Conservation (phyloP, 2,329 filamentous ascomycete genomes). For the Cladosporium velox region DNA sequence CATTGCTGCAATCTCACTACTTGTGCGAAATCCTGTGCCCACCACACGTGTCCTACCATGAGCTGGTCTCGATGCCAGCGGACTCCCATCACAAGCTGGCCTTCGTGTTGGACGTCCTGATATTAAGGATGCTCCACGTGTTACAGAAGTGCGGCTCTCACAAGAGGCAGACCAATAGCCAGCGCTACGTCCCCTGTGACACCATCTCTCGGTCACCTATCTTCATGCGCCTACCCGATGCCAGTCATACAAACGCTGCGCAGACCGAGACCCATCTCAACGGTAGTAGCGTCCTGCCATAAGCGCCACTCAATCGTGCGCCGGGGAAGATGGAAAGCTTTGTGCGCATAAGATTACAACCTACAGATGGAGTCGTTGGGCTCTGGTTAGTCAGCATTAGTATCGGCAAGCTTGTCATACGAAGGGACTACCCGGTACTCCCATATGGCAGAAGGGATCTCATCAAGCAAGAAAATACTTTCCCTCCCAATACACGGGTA, state of each 20-base stretch:
- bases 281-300: not conserved
- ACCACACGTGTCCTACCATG: constrained; percentile 1
- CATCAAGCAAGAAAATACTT: not conserved
- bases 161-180: constrained; percentile 1
- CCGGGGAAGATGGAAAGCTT: not conserved
- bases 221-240: constrained; percentile 7
- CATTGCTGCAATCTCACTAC: constrained; percentile 1
- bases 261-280: not conserved
- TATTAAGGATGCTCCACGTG: not conserved
- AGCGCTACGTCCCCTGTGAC: not conserved
- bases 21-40: not conserved
- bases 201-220: not conserved
- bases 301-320: not conserved
- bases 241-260: constrained; percentile 7
- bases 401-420: not conserved
- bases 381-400: not conserved
- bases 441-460: not conserved
- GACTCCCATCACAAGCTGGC: not conserved
- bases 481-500: not conserved
- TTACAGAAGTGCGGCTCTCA: not conserved
- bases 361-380: not conserved
- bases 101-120: not conserved
- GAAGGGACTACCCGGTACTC: not conserved
- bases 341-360: not conserved
- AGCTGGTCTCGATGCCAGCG: not conserved